phyloP scores from a whole-genome alignment of 2,329 filamentous ascomycete genomes.

The Pyricularia grisea region DNA sequence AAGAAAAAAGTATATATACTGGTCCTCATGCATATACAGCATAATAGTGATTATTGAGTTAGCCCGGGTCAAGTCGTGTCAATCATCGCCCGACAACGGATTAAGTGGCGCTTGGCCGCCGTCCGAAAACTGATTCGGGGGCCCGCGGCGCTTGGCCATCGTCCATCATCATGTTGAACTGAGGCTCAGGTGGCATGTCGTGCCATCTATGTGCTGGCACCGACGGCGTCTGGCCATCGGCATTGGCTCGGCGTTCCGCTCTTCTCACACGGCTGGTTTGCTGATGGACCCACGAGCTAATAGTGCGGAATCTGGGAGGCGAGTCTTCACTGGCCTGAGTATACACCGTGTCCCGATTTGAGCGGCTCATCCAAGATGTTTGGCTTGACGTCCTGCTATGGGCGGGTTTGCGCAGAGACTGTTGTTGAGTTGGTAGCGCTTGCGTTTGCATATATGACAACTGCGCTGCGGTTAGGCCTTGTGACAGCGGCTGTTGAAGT shows the following conservation, averaged over 20 bases:
- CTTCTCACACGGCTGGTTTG: conserved; percentile 46
- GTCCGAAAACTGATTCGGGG: conserved; percentile 16
- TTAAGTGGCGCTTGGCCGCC: too few relatives aligned
- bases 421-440: background rate
- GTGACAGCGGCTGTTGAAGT: conserved; percentile 10
- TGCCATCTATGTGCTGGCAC: conserved; percentile 26
- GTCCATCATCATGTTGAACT: conserved; percentile 41
- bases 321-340: conserved; percentile 44
- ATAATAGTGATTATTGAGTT: background rate
- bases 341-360: conserved; percentile 39
- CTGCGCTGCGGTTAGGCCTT: conserved; percentile 4
- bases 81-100: background rate
- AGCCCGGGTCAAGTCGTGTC: background rate
- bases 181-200: conserved; percentile 32
- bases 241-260: conserved; percentile 27
- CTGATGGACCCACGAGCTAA: conserved; percentile 57
- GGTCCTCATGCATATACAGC: background rate
- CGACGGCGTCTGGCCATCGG: conserved; percentile 23
- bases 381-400: conserved; percentile 10
- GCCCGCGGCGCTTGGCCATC: conserved; percentile 39
- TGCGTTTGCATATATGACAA: background rate
- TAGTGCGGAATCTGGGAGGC: conserved; percentile 45
- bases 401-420: background rate
- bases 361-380: conserved; percentile 26
- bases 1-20: background rate